phyloP scores from a whole-genome alignment of 768 basidiomycete species.

The Termitomyces sp. region DNA sequence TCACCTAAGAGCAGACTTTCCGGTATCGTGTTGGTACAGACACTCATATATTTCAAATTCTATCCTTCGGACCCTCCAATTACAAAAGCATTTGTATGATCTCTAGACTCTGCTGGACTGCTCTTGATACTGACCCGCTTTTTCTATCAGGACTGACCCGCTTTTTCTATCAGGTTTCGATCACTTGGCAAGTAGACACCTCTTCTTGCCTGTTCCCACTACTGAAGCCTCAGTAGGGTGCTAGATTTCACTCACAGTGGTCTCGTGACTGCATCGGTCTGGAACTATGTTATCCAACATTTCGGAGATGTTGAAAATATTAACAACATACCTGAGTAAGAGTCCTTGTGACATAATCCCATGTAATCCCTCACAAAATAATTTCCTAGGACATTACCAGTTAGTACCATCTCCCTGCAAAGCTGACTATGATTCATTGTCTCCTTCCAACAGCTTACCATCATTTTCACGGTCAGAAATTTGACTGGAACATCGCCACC shows the following conservation, averaged over 20 bases:
- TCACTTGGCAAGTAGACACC: constrained; percentile 24
- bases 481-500: not conserved
- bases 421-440: not conserved
- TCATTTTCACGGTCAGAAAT: constrained; percentile 16
- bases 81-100: constrained; percentile 26
- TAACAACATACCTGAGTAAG: constrained; percentile 21
- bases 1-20: constrained; percentile 17
- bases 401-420: not conserved
- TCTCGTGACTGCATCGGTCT: constrained; percentile 21
- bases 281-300: constrained; percentile 21
- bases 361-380: not conserved
- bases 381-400: constrained; percentile 5
- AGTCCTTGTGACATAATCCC: not conserved
- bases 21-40: constrained; percentile 32
- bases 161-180: constrained; percentile 23
- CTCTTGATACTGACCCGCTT: not conserved
- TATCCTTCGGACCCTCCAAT: constrained; percentile 23
- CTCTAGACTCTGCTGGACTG: not conserved
- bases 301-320: constrained; percentile 16
- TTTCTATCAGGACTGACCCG: too few species aligned
- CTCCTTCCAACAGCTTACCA: constrained; percentile 10
- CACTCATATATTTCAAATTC: constrained; percentile 29
- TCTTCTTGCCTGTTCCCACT: not conserved
- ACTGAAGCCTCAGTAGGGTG: constrained; percentile 11
- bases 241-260: constrained; percentile 22